phyloP scores from a whole-genome alignment of 352 stramenopile genomes.

The Globisporangium rhizosaccharum region DNA sequence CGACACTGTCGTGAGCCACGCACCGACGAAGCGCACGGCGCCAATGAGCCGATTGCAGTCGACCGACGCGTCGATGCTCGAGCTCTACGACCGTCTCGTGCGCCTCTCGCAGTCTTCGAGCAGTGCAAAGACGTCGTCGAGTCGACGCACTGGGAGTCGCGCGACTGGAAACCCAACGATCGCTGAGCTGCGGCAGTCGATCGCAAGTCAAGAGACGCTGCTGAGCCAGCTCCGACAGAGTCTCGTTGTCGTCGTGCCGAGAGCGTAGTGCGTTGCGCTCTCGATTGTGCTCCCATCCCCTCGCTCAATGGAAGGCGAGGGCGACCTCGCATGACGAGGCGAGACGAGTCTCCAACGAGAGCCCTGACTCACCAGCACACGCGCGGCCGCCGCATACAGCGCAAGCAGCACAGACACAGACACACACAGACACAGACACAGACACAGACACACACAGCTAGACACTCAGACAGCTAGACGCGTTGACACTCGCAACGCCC shows the following conservation, averaged over 20 bases:
- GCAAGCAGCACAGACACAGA: too few species aligned
- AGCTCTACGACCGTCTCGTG: slow-evolving; percentile 17
- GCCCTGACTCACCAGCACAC: too few species aligned
- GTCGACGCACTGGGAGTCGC: not conserved
- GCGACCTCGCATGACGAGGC: not conserved
- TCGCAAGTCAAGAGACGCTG: slow-evolving; percentile 10
- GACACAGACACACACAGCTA: too few species aligned
- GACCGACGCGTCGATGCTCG: slow-evolving; percentile 11
- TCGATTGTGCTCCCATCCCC: not conserved
- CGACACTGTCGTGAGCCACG: slow-evolving; percentile 4
- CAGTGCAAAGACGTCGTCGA: not conserved
- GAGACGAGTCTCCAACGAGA: too few species aligned
- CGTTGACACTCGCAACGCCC: too few species aligned
- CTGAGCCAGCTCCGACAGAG: slow-evolving; percentile 12
- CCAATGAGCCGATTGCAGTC: slow-evolving; percentile 5
- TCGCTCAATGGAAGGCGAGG: slow-evolving; percentile 13
- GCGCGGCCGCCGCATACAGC: too few species aligned
- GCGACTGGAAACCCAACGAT: slow-evolving; percentile 3
- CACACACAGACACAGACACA: too few species aligned
- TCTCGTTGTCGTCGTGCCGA: not conserved
- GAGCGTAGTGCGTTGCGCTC: too few species aligned
- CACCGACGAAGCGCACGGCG: slow-evolving; percentile 8
- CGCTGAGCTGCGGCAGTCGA: slow-evolving; percentile 12
- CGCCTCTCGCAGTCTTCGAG: slow-evolving; percentile 13
- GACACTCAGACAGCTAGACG: too few species aligned